Evolutionary conservation across 345 rosid genomes (phyloP).

Genomic region (Eucalyptus melliodora): DNA sequence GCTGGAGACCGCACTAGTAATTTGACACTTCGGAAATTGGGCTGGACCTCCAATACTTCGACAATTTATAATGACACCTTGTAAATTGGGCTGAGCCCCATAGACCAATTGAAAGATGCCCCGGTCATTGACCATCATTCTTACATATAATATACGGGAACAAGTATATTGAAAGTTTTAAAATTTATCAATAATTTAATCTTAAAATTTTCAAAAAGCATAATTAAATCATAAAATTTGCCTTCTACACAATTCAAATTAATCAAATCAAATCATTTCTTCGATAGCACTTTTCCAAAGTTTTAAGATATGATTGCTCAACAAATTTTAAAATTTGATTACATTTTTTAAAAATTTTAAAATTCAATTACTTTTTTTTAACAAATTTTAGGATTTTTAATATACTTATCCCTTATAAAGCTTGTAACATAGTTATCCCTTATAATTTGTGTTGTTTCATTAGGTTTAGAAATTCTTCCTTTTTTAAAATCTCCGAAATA

Average conservation of each 20-base stretch:
- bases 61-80: not conserved
- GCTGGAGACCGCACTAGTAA: not conserved
- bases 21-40: not conserved
- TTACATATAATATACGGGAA: fast-evolving
- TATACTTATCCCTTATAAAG: too few relatives aligned
- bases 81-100: not conserved
- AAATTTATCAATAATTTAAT: too few relatives aligned
- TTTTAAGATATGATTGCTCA: fast-evolving
- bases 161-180: fast-evolving
- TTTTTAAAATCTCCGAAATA: not conserved
- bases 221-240: fast-evolving
- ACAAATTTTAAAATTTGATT: too few relatives aligned
- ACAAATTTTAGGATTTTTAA: fast-evolving
- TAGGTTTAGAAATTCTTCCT: not conserved
- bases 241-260: too few relatives aligned
- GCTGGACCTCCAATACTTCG: not conserved
- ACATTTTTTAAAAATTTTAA: too few relatives aligned
- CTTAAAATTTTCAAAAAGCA: fast-evolving
- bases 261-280: too few relatives aligned
- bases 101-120: not conserved
- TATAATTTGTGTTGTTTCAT: not conserved
- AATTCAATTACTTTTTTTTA: too few relatives aligned
- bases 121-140: not conserved
- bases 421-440: too few relatives aligned
- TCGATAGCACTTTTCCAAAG: fast-evolving